These are phyloP conservation scores for Monosporascus ibericus DNA, from an alignment of 2,329 filamentous ascomycete genomes.

Conservation along the genomic window DNA sequence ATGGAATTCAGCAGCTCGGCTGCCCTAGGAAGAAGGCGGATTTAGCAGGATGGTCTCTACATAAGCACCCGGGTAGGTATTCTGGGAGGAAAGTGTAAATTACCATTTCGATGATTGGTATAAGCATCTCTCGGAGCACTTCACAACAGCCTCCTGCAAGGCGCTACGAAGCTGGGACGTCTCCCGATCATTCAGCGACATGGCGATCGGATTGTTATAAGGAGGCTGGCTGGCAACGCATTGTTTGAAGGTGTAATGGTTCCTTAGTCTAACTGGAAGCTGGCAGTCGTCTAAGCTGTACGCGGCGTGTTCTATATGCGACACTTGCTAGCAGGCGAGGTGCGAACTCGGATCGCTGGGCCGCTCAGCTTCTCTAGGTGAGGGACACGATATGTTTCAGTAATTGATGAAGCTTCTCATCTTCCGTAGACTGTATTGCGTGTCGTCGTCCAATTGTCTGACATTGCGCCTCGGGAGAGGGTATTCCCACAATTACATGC, in stretches of 20 bases:
- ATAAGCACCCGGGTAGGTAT: not conserved
- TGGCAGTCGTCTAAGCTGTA: not conserved
- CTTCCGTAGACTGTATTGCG: not conserved
- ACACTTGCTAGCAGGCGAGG: no score
- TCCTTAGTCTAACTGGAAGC: no score
- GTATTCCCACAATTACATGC: not conserved
- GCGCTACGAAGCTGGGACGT: constrained; percentile 62
- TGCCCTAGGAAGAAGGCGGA: constrained; percentile 53
- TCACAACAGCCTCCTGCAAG: constrained; percentile 78
- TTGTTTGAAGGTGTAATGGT: not conserved
- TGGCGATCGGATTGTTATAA: constrained; percentile 19
- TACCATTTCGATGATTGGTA: constrained; percentile 98
- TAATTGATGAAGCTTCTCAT: no score
- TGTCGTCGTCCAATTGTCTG: constrained; percentile 1
- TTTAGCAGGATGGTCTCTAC: constrained; percentile 6
- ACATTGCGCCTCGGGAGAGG: not conserved
- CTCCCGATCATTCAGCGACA: constrained; percentile 52
- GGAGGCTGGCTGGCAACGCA: not conserved
- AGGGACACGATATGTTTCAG: no score
- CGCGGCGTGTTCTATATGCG: not conserved
- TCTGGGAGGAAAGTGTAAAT: not conserved
- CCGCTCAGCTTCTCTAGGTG: no score
- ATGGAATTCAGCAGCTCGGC: constrained; percentile 89
- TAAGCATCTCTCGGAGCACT: constrained; percentile 89
- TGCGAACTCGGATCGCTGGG: no score